phyloP scores from a whole-genome alignment of 306 rosid species.

The Dicorynia guianensis region DNA sequence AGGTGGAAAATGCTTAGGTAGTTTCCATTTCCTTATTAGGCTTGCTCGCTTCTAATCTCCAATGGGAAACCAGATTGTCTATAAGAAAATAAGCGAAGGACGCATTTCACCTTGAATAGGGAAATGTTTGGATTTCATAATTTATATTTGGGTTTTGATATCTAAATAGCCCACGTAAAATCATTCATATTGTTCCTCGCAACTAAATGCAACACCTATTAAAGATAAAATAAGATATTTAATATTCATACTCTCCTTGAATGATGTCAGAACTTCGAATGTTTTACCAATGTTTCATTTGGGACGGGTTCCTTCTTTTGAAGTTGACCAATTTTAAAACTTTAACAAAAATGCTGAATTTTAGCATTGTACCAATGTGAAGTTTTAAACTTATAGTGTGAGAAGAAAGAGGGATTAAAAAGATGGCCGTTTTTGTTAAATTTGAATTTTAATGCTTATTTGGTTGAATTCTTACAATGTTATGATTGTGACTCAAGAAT shows the following conservation, averaged over 20 bases:
- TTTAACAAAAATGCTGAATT: neutral
- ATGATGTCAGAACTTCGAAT: constrained; percentile 4
- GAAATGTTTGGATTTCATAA: neutral
- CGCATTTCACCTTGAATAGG: neutral
- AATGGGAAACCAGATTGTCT: neutral
- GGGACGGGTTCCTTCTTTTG: neutral
- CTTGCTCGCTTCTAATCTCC: neutral
- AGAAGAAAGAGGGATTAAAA: neutral
- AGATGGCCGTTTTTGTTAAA: too few species aligned
- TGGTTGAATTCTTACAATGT: neutral
- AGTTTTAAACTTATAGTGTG: neutral
- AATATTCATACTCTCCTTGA: constrained; percentile 11
- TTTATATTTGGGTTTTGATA: constrained; percentile 4
- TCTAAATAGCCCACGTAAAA: constrained; percentile 5
- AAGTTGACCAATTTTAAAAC: neutral
- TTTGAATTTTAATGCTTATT: too few species aligned
- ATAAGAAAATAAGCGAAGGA: neutral
- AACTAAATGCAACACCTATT: neutral
- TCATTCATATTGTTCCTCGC: neutral
- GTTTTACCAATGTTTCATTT: neutral
- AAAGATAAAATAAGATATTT: neutral
- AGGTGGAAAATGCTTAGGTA: neutral
- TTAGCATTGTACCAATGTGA: neutral
- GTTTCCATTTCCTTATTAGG: neutral
- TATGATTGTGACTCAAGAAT: neutral